These are phyloP conservation scores for Scenedesmus sp. DNA, from an alignment of 163 green algal species.

Conservation along the genomic window DNA sequence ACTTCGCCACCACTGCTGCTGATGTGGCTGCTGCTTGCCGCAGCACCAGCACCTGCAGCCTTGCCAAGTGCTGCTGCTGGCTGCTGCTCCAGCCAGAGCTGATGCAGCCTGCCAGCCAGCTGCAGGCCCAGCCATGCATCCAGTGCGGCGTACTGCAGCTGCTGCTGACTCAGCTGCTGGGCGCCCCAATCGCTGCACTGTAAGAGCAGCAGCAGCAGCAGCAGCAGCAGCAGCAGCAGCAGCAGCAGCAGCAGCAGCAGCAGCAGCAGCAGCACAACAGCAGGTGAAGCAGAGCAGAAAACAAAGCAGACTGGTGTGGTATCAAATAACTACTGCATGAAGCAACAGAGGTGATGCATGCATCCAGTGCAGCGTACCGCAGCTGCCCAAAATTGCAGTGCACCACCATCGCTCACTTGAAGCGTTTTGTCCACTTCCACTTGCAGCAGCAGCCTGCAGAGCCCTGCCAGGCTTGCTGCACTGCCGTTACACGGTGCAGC, in stretches of 20 bases:
- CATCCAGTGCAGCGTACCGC: too few species aligned
- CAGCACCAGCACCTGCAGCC: not conserved
- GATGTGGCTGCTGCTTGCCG: not conserved
- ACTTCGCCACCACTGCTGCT: not conserved
- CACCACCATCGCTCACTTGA: not conserved
- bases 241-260: too few species aligned
- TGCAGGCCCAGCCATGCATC: conserved; percentile 36
- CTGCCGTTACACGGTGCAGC: not conserved
- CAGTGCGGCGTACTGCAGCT: conserved; percentile 37
- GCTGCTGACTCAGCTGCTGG: not conserved
- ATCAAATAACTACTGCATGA: too few species aligned
- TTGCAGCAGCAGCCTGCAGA: conserved; percentile 7
- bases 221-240: not conserved
- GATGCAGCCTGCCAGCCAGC: conserved; percentile 19
- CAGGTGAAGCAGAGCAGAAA: too few species aligned
- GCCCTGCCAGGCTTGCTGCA: not conserved
- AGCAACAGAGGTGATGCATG: too few species aligned
- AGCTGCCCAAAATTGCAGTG: too few species aligned
- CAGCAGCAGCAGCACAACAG: too few species aligned
- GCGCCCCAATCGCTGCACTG: conserved; percentile 34
- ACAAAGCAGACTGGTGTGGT: too few species aligned
- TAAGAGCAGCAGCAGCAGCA: conserved; percentile 8
- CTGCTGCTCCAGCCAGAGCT: not conserved
- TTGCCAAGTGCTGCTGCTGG: not conserved
- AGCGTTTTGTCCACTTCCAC: conserved; percentile 1